These are phyloP conservation scores for Boletus reticulatus DNA, from an alignment of 768 basidiomycete genomes.

Conservation along the genomic window DNA sequence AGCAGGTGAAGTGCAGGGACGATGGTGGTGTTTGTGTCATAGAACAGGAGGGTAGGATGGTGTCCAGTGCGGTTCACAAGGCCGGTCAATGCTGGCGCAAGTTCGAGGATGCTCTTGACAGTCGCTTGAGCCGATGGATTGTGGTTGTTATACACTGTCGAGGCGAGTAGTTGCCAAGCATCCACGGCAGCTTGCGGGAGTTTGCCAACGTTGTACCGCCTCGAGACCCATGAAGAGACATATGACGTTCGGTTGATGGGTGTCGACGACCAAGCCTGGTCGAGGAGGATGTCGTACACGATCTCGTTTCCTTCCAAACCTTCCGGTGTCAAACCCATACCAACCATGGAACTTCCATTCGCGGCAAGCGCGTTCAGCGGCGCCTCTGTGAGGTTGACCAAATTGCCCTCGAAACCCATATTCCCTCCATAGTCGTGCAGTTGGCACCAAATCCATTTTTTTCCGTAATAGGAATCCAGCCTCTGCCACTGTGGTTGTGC, in stretches of 20 bases:
- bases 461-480: conserved; percentile 38
- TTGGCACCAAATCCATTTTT: conserved; percentile 42
- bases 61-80: conserved; percentile 33
- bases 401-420: conserved; percentile 38
- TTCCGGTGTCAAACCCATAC: conserved; percentile 39
- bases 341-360: conserved; percentile 35
- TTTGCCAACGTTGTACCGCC: conserved; percentile 32
- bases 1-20: conserved; percentile 79
- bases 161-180: conserved; percentile 38
- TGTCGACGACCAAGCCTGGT: conserved; percentile 40
- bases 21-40: conserved; percentile 51
- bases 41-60: conserved; percentile 35
- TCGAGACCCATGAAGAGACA: conserved; percentile 33
- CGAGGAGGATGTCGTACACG: conserved; percentile 39
- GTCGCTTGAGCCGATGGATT: conserved; percentile 32
- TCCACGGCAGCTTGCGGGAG: conserved; percentile 25
- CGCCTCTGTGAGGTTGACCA: conserved; percentile 32
- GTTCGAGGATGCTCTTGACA: conserved; percentile 38
- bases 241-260: conserved; percentile 33
- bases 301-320: conserved; percentile 45
- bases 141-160: conserved; percentile 39
- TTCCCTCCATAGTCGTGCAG: conserved; percentile 40
- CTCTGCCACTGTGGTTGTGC: conserved; percentile 42
- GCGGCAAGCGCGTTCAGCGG: conserved; percentile 32
- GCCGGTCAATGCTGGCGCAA: conserved; percentile 33